Evolutionary conservation across 257 asterid species (phyloP), one percentile per base, ranked within the genome.

Genomic region (Solanum tarijense): DNA sequence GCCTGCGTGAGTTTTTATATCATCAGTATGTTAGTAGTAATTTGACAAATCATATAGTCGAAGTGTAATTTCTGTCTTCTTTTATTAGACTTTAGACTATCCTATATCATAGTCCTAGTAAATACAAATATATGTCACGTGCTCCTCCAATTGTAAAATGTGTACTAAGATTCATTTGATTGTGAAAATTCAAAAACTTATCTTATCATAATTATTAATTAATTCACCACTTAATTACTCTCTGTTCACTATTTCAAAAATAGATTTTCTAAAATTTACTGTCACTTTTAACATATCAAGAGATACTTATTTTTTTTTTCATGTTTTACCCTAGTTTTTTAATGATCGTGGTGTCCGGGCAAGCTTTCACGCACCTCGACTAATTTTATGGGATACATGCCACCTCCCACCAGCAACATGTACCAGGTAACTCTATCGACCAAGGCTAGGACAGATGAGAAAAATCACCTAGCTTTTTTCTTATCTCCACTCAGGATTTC

Each of bases 401-500:
- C 62, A 52, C 4, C 62, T 52, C n/a, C n/a, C n/a, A 52, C 23
- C 1, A 52, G 1, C 9, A 52, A 52, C 62, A 52, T 2, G 0
- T 6, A 52, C 0, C 9, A 1, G 1, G 0, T 52, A 52, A 52
- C 23, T 16, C 4, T 52, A 18, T 52, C 23, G 23, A 16, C 0
- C n/a, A 52, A 52, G n/a, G 1, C 9, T 52, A 52, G 2, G 0
- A 6, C 0, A 52, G 0, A 52, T 18, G 10, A 0, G 0, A 52
- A 52, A 52, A 52, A 0, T 52, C 3, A 18, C 4, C 1, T 52
- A 18, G n/a, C 0, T 0, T 18, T 52, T 52, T 16, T 48, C 1
- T 52, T 6, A 52, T 52, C 23, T 52, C 62, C 9, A 6, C 62
- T 18, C 10, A 52, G 23, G 0, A 0, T 52, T 52, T 52, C 4